Evolutionary conservation across 192 early-diverging fungal species (phyloP).

Genomic region (Glomus cerebriforme): DNA sequence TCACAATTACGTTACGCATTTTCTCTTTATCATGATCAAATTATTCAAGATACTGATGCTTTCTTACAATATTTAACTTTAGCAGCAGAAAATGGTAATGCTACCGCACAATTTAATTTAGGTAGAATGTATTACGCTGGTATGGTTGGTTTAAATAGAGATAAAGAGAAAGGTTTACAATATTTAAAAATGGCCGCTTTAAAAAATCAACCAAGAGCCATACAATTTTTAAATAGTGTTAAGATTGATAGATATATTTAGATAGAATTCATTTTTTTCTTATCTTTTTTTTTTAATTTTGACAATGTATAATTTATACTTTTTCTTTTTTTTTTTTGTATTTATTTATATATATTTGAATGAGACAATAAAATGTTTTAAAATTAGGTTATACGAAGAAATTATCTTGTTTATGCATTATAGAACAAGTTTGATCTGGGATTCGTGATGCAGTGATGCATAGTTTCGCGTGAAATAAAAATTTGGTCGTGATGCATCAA

Average conservation of each 20-base stretch:
- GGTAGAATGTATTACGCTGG: constrained; percentile 22
- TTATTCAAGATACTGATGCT: constrained; percentile 14
- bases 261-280: no score
- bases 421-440: no score
- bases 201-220: constrained; percentile 29
- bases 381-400: no score
- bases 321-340: no score
- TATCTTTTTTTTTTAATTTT: no score
- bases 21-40: not conserved
- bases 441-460: no score
- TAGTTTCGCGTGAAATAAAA: no score
- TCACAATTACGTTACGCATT: constrained; percentile 30
- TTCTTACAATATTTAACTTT: constrained; percentile 30
- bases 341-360: no score
- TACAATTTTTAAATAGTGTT: constrained; percentile 4
- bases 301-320: no score
- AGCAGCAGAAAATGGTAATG: constrained; percentile 29
- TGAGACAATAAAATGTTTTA: no score
- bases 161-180: constrained; percentile 16
- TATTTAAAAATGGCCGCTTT: constrained; percentile 30
- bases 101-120: constrained; percentile 26
- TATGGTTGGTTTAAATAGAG: constrained; percentile 11
- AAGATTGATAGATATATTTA: constrained; percentile 4
- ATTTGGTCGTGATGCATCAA: no score
- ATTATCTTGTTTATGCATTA: no score